Evolutionary conservation across 2,329 filamentous ascomycete species (phyloP).

Genomic region (Aspergillus sp.): DNA sequence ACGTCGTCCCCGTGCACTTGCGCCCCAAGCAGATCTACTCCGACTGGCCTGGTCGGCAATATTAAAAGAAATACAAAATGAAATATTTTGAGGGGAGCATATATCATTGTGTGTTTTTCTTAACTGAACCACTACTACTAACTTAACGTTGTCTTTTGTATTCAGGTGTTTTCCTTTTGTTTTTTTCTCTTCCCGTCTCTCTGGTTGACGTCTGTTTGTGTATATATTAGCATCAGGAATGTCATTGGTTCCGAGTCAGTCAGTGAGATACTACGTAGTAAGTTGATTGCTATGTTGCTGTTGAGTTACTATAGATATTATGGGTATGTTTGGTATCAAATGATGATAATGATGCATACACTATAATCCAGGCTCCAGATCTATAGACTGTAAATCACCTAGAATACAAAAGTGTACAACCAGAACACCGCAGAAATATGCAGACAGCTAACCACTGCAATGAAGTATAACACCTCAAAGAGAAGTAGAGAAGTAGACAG

Average conservation of each 20-base stretch:
- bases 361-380: background rate
- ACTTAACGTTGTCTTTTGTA: constrained; percentile 15
- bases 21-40: constrained; percentile 56
- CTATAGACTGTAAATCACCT: background rate
- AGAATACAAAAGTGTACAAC: too few species aligned
- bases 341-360: too few species aligned
- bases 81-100: too few species aligned
- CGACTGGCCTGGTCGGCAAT: constrained; percentile 21
- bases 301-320: too few species aligned
- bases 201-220: constrained; percentile 32
- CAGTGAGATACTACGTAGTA: too few species aligned
- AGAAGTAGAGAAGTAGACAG: too few species aligned
- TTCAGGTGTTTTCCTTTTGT: constrained; percentile 24
- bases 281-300: too few species aligned
- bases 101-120: constrained; percentile 20
- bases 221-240: constrained; percentile 45
- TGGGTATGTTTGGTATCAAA: too few species aligned
- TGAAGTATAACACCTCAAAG: too few species aligned
- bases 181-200: constrained; percentile 23
- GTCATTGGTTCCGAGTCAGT: constrained; percentile 10
- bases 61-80: too few species aligned
- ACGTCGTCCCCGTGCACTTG: constrained; percentile 72
- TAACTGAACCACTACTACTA: background rate
- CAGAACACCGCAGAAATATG: too few species aligned
- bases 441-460: too few species aligned